phyloP scores from a whole-genome alignment of 805 yeast genomes.

The Helenozyma baotianmanensis region DNA sequence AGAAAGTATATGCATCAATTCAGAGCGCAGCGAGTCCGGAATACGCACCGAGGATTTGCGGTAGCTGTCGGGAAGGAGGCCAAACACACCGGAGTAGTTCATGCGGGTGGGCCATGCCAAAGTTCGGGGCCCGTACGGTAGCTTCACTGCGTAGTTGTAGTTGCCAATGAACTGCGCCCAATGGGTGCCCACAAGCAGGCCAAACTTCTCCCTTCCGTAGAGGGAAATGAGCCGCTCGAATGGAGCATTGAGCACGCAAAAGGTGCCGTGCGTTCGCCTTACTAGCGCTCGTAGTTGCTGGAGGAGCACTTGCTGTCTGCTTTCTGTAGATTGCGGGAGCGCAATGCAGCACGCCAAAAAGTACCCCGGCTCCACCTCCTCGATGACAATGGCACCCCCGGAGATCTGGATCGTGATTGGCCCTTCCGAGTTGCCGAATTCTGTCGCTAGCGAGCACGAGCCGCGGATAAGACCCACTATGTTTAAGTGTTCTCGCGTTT shows the following conservation, averaged over 20 bases:
- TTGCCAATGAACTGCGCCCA: constrained; percentile 27
- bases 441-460: constrained; percentile 25
- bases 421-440: constrained; percentile 16
- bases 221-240: constrained; percentile 14
- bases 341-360: constrained; percentile 26
- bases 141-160: constrained; percentile 20
- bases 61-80: constrained; percentile 22
- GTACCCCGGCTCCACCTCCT: constrained; percentile 22
- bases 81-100: constrained; percentile 34
- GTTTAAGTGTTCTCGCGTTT: constrained; percentile 22
- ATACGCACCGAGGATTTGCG: constrained; percentile 27
- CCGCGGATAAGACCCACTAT: constrained; percentile 36
- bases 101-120: constrained; percentile 34
- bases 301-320: constrained; percentile 17
- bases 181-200: constrained; percentile 16
- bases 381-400: constrained; percentile 22
- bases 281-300: constrained; percentile 24
- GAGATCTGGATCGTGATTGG: constrained; percentile 22
- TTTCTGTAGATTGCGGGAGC: constrained; percentile 7
- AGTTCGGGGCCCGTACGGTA: constrained; percentile 16
- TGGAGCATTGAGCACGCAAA: constrained; percentile 25
- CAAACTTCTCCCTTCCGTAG: constrained; percentile 15
- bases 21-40: constrained; percentile 9
- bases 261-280: constrained; percentile 19
- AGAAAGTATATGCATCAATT: constrained; percentile 17